Percentiles rank a stretch among this genome's conserved stretches.
Conservation (phyloP, 140 eudicot species). For the Stevia rebaudiana region DNA sequence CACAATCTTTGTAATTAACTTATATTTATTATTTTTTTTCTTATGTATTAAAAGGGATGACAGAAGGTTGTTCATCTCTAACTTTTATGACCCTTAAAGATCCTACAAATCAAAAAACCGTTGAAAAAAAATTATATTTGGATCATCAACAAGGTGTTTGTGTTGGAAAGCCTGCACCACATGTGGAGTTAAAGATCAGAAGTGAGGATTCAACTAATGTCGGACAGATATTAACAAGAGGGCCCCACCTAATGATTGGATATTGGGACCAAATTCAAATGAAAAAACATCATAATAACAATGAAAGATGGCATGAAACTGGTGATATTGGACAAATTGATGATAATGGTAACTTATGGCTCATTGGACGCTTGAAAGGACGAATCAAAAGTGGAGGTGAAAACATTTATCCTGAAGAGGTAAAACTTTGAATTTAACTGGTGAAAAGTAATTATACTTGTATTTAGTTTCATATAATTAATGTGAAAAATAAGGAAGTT, state of each 20-base stretch:
- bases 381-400: slow-evolving; percentile 95
- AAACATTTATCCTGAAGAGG: slow-evolving; percentile 92
- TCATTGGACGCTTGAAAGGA: slow-evolving; percentile 76
- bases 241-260: slow-evolving; percentile 81
- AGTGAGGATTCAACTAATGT: slow-evolving; percentile 28
- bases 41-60: slow-evolving; percentile 51
- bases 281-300: background rate
- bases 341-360: slow-evolving; percentile 75
- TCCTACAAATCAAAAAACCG: slow-evolving; percentile 34
- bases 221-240: slow-evolving; percentile 75
- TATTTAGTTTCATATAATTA: background rate
- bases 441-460: no score
- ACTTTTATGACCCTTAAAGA: slow-evolving; percentile 74
- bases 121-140: slow-evolving; percentile 7
- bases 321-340: slow-evolving; percentile 89
- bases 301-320: slow-evolving; percentile 83
- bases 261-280: slow-evolving; percentile 60
- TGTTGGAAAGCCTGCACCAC: slow-evolving; percentile 95
- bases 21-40: background rate
- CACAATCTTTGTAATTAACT: background rate
- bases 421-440: no score
- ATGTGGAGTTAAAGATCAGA: slow-evolving; percentile 55
- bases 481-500: background rate
- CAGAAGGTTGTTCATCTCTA: slow-evolving; percentile 86
- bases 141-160: slow-evolving; percentile 50